Conservation (phyloP, 805 yeast species). For the Wickerhamiella spandovensis region DNA sequence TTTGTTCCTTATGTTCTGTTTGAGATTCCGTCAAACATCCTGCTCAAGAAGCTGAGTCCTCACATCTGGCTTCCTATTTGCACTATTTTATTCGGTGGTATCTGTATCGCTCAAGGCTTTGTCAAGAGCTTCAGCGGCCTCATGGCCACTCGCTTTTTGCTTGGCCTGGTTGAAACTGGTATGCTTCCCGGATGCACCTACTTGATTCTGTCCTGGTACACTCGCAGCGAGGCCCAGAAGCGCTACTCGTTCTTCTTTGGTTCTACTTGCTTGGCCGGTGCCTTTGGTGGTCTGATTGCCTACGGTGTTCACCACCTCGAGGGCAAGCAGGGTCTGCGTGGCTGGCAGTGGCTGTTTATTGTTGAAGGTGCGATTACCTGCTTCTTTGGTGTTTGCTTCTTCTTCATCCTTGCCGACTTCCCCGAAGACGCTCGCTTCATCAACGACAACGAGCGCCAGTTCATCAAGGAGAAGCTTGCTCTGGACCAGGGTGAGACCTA, state of each 20-base stretch:
- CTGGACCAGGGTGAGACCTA: constrained; percentile 38
- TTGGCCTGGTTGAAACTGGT: constrained; percentile 33
- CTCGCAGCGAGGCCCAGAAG: constrained; percentile 27
- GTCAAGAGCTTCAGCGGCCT: constrained; percentile 24
- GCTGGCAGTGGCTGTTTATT: constrained; percentile 46
- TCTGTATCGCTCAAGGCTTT: constrained; percentile 25
- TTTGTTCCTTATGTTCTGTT: constrained; percentile 23
- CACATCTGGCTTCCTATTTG: constrained; percentile 22
- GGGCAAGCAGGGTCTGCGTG: constrained; percentile 22
- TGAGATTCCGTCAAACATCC: constrained; percentile 28
- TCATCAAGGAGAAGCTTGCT: constrained; percentile 46
- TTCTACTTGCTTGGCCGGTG: constrained; percentile 27
- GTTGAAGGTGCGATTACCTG: constrained; percentile 45
- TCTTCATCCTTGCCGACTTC: constrained; percentile 46
- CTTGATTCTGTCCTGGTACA: constrained; percentile 23
- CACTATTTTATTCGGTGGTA: constrained; percentile 27
- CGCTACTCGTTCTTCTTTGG: constrained; percentile 30
- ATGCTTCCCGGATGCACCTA: constrained; percentile 32
- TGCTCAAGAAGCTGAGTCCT: constrained; percentile 26
- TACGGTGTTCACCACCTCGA: constrained; percentile 30
- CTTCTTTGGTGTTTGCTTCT: constrained; percentile 8
- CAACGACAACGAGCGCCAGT: constrained; percentile 35
- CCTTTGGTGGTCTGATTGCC: constrained; percentile 27
- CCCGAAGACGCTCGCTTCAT: constrained; percentile 51
- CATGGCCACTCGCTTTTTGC: constrained; percentile 27